Conservation (phyloP, 2,329 filamentous ascomycete species). For the Sporothrix euskadiensis region DNA sequence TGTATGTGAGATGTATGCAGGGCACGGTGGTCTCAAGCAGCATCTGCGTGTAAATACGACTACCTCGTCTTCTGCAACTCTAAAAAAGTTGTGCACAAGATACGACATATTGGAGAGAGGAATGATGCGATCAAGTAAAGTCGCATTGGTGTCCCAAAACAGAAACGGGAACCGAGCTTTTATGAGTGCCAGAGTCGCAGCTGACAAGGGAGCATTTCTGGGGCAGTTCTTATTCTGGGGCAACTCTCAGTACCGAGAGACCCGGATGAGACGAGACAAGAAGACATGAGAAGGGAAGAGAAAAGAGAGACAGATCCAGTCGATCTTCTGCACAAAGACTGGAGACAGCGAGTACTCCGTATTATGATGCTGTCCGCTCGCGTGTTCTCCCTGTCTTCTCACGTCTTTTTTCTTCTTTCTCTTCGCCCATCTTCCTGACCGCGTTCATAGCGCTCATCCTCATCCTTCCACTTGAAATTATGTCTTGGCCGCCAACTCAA, state of each 20-base stretch:
- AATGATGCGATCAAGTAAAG: neutral
- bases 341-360: neutral
- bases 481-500: neutral
- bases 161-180: neutral
- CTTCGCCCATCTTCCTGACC: neutral
- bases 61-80: too few species aligned
- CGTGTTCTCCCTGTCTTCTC: neutral
- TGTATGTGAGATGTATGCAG: neutral
- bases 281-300: neutral
- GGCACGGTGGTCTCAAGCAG: neutral
- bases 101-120: too few species aligned
- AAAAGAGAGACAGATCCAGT: neutral
- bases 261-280: neutral
- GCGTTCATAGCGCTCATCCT: neutral
- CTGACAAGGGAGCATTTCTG: neutral
- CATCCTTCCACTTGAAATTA: neutral
- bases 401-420: too few species aligned
- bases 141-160: constrained; percentile 11
- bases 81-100: too few species aligned
- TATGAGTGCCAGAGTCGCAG: neutral
- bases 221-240: too few species aligned
- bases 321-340: neutral
- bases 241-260: neutral
- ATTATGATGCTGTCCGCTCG: neutral
- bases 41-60: neutral